Conservation (phyloP, 805 yeast species). For the Myxozyma monticola region DNA sequence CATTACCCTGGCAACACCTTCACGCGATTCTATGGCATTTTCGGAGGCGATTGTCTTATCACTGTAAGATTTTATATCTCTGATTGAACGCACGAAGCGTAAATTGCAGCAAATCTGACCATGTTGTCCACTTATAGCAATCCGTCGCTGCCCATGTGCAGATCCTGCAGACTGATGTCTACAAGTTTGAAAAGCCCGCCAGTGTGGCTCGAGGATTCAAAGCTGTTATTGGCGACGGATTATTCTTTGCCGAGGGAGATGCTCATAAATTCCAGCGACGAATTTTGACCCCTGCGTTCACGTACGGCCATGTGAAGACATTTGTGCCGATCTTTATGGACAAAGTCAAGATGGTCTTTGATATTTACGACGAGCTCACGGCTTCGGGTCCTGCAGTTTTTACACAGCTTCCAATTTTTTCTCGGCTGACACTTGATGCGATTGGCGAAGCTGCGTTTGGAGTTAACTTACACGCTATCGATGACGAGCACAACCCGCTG, state of each 20-base stretch:
- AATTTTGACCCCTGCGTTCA: conserved; percentile 17
- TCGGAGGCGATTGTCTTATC: conserved; percentile 19
- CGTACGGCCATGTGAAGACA: conserved; percentile 16
- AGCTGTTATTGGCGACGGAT: conserved; percentile 22
- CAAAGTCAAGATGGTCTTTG: conserved; percentile 1
- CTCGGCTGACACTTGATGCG: conserved; percentile 22
- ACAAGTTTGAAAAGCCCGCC: conserved; percentile 24
- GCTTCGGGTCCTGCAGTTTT: conserved; percentile 11
- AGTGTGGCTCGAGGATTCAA: conserved; percentile 19
- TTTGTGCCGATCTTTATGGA: conserved; percentile 19
- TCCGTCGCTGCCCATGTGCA: conserved; percentile 17
- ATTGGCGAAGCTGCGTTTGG: conserved; percentile 27
- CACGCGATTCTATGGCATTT: conserved; percentile 16
- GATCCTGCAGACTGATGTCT: conserved; percentile 20
- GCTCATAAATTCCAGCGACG: conserved; percentile 28
- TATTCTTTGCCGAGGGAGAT: conserved; percentile 27
- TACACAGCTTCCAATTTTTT: conserved; percentile 1
- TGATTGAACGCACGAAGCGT: no score
- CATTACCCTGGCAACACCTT: conserved; percentile 11
- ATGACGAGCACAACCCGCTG: conserved; percentile 18
- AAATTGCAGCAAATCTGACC: no score
- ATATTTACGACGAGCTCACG: conserved; percentile 7
- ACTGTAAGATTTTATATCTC: not conserved
- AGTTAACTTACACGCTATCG: conserved; percentile 20
- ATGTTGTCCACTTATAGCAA: not conserved